Evolutionary conservation across 2,329 filamentous ascomycete genomes (phyloP), one percentile per base, ranked within the genome.

Genomic region (Trichoderma brevicompactum): DNA sequence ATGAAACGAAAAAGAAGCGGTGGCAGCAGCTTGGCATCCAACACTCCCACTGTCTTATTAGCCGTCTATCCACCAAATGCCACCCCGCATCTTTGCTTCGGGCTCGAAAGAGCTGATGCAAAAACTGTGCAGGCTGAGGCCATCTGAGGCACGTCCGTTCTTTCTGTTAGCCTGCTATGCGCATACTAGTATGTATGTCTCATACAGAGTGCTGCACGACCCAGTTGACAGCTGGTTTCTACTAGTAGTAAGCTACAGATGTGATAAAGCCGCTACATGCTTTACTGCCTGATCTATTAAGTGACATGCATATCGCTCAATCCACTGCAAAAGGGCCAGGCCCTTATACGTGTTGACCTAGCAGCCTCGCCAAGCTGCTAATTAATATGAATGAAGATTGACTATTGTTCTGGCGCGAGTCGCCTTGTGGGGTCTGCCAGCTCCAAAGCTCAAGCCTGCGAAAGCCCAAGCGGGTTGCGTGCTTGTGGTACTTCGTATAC

Each of bases 41-140:
- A 17, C 34, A 12, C 10, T 32, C 7, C 38, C 12, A 10, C 8
- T 36, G 53, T 36, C 56, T 19, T 38, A 50, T 44, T 52, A 36
- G 19, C 58, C 58, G 23, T 61, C 58, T 46, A 43, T 52, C 38
- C 48, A 7, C 48, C 13, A 44, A 48, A 53, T 54, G 48, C 59
- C 59, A 54, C 40, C 59, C 60, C 60, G 48, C 48, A 53, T 54
- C 34, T 43, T 34, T 32, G 5, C 17, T 32, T 53, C 40, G 49
- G 60, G 49, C 40, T 63, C 41, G 28, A 53, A 63, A 13, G n/a
- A 38, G 48, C 49, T 54, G 49, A 63, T 63, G 60, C 60, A 54
- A 63, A 63, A 54, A 19, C 49, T 7, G 49, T 54, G 49, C 60
- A 44, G 40, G 60, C n/a, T 63, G 60, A 63, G 40, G 48, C 36